Percentiles rank a stretch among this genome's conserved stretches.
These are phyloP conservation scores for Mycosphaerella sp. DNA, from an alignment of 2,329 filamentous ascomycete genomes.

Conservation along the genomic window DNA sequence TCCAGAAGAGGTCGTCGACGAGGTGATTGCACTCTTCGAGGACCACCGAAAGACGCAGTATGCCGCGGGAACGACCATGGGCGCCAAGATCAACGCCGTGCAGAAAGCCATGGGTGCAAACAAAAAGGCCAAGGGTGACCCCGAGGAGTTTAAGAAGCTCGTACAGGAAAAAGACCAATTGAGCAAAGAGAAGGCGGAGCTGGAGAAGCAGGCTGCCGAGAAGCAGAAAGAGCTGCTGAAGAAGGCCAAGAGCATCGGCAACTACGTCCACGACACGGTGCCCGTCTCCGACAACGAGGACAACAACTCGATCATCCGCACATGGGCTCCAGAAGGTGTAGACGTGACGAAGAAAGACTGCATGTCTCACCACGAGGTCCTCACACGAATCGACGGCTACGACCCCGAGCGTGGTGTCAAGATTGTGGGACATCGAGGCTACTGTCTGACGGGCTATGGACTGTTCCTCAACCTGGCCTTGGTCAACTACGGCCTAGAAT, in stretches of 20 bases:
- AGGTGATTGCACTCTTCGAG: conserved; percentile 80
- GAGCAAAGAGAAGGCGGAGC: conserved; percentile 73
- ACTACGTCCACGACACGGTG: conserved; percentile 84
- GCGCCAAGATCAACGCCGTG: conserved; percentile 75
- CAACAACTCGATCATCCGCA: conserved; percentile 69
- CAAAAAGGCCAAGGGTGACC: conserved; percentile 93
- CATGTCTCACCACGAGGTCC: conserved; percentile 92
- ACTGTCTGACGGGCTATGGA: conserved; percentile 85
- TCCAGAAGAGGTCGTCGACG: conserved; percentile 76
- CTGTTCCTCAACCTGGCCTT: conserved; percentile 88
- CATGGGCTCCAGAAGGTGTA: conserved; percentile 73
- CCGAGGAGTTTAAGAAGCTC: conserved; percentile 70
- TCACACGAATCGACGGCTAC: conserved; percentile 80
- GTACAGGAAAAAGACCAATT: conserved; percentile 70
- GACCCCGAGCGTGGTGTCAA: conserved; percentile 90
- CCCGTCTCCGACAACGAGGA: conserved; percentile 76
- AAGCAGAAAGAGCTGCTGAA: conserved; percentile 68
- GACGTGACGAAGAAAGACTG: conserved; percentile 66
- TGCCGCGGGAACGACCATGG: conserved; percentile 65
- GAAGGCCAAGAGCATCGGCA: conserved; percentile 80
- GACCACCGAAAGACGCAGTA: conserved; percentile 63
- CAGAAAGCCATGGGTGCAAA: conserved; percentile 87
- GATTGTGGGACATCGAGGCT: conserved; percentile 88
- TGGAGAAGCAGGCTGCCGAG: conserved; percentile 65
- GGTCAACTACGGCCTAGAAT: conserved; percentile 91